A percentile compares a stretch with the other conserved stretches of the same genome.
phyloP scores from a whole-genome alignment of 345 rosid species.

The Ricinus communis region DNA sequence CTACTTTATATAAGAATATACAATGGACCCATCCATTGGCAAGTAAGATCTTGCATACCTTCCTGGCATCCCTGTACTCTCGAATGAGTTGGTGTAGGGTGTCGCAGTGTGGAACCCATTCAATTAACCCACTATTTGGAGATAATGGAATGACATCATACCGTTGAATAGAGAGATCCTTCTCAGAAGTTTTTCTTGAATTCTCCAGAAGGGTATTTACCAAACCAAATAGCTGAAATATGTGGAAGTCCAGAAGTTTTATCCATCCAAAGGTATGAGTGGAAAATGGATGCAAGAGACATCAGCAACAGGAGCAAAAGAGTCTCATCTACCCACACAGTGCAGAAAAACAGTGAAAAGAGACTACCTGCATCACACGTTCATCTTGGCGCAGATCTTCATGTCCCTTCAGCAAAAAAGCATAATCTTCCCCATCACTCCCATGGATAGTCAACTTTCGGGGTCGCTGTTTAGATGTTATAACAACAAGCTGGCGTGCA shows the following conservation, averaged over 20 bases:
- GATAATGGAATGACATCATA: conserved; percentile 91
- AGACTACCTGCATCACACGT: conserved; percentile 97
- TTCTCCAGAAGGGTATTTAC: conserved; percentile 90
- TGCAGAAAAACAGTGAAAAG: background rate
- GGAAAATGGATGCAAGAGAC: background rate
- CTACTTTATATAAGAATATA: background rate
- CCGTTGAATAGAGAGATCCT: conserved; percentile 84
- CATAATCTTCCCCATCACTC: conserved; percentile 87
- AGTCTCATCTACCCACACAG: background rate
- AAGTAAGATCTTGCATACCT: conserved; percentile 36
- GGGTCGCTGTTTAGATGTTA: conserved; percentile 93
- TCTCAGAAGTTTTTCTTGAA: conserved; percentile 83
- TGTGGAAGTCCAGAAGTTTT: conserved; percentile 1
- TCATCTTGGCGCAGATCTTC: conserved; percentile 99
- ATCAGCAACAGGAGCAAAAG: background rate
- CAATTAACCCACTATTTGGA: conserved; percentile 94
- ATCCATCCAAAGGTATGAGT: background rate
- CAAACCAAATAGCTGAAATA: conserved; percentile 84
- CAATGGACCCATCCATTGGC: background rate
- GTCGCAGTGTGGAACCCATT: conserved; percentile 97
- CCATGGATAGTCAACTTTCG: conserved; percentile 95
- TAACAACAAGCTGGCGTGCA: conserved; percentile 87
- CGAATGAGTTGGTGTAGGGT: conserved; percentile 90
- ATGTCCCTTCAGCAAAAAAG: conserved; percentile 94
- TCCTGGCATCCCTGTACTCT: conserved; percentile 92